These are phyloP conservation scores for Odontarrhena argentea DNA, from an alignment of 345 rosid species.

Conservation along the genomic window DNA sequence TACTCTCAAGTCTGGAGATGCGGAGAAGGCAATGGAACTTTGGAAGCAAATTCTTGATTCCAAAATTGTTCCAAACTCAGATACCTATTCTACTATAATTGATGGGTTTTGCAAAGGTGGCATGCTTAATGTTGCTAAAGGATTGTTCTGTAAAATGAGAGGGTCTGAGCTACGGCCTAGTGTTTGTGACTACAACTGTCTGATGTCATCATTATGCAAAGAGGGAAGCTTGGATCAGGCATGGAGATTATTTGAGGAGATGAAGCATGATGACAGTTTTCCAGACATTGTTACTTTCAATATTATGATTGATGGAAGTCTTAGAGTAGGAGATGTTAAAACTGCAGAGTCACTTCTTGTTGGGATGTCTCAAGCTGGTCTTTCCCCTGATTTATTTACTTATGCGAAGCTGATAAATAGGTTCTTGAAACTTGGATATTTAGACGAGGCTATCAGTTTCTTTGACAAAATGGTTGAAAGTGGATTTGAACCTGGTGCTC, in stretches of 20 bases:
- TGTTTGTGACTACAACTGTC: slow-evolving; percentile 51
- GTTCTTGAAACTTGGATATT: slow-evolving; percentile 55
- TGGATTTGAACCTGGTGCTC: slow-evolving; percentile 53
- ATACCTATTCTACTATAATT: slow-evolving; percentile 55
- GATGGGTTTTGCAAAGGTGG: slow-evolving; percentile 56
- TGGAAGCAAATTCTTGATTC: slow-evolving; percentile 56
- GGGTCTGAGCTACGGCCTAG: slow-evolving; percentile 42
- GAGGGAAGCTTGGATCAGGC: slow-evolving; percentile 71
- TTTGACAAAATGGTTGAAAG: slow-evolving; percentile 60
- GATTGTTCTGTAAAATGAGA: slow-evolving; percentile 57
- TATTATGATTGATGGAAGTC: slow-evolving; percentile 61
- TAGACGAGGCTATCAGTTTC: slow-evolving; percentile 54
- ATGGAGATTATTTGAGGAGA: slow-evolving; percentile 57
- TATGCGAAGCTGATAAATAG: slow-evolving; percentile 59
- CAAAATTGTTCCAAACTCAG: slow-evolving; percentile 51
- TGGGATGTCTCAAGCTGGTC: slow-evolving; percentile 57
- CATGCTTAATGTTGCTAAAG: slow-evolving; percentile 63
- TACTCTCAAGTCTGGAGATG: slow-evolving; percentile 50
- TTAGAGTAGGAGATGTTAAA: slow-evolving; percentile 54
- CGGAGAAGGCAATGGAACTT: slow-evolving; percentile 54
- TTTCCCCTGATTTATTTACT: slow-evolving; percentile 56
- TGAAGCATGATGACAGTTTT: slow-evolving; percentile 38
- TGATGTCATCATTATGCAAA: slow-evolving; percentile 60
- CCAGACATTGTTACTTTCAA: slow-evolving; percentile 57
- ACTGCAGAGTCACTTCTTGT: slow-evolving; percentile 52